Base-by-base conservation (phyloP, 1,284 basidiomycete genomes). In the Fomitiporia mediterranea region DNA sequence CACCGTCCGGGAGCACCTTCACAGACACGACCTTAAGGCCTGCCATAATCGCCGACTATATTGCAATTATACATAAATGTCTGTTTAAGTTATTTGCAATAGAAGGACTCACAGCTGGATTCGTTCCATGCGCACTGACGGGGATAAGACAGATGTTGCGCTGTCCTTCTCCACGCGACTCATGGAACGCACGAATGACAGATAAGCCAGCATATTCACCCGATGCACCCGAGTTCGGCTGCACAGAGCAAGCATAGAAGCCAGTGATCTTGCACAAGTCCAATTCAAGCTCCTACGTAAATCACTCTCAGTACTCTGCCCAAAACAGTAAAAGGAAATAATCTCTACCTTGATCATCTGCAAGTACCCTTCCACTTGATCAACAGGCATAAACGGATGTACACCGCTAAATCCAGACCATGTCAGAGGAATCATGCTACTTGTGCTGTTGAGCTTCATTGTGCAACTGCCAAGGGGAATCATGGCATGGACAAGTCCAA, bases 371-470 rank as follows among this genome's bases (percentile, higher is more conserved):
- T 88, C 72, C 2, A 94, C 93, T 72, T 99, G 97, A 61, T 96
- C 87, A 44, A 77, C 74, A 13, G 96, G 96, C 2, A 84, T 91
- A 69, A 99, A 98, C 0, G 96, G 96, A 74, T 99, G 96, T 1
- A 98, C 81, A 54, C 78, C 76, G 58, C 87, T 82, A 70, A 94
- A 98, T 70, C 94, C 92, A 32, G 94, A 91, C 88, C 90, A 93
- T 5, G 94, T 97, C 34, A 99, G 77, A 11, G 96, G 94, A 55
- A 91, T 89, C 95, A 99, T 98, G 63, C 93, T 95, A 47, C 91
- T 94, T 13, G 93, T 96, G 67, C 91, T 94, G 76, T 98, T 98
- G 61, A 98, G 80, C 77, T 98, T 95, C 94, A 96, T 97, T 8
- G 93, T 95, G 71, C 92, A 95, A 66, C 90, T 96, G 55, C 96